Evolutionary conservation across 805 yeast genomes (phyloP).

Genomic region (Wickerhamiella allomyrinae): DNA sequence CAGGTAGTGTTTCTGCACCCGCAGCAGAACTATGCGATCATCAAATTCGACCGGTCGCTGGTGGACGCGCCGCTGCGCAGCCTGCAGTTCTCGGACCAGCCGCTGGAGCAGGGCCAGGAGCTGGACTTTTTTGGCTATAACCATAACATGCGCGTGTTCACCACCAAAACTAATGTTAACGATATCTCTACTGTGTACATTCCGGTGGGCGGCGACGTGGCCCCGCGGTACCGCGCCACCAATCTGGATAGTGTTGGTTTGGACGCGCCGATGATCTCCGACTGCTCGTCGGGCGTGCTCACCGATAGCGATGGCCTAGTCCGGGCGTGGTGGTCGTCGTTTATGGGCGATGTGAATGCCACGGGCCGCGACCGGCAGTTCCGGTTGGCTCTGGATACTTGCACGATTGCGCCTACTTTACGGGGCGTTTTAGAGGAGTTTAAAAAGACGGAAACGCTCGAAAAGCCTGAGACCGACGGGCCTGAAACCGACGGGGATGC

Average conservation of each 20-base stretch:
- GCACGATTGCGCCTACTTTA: slow-evolving; percentile 31
- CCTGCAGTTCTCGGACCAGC: slow-evolving; percentile 32
- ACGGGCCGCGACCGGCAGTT: slow-evolving; percentile 48
- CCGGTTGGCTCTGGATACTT: slow-evolving; percentile 63
- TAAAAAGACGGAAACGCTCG: slow-evolving; percentile 24
- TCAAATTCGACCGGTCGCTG: slow-evolving; percentile 65
- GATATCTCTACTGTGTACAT: slow-evolving; percentile 63
- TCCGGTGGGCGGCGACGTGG: slow-evolving; percentile 43
- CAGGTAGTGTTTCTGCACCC: slow-evolving; percentile 77
- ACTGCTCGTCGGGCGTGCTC: slow-evolving; percentile 67
- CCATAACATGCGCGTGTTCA: slow-evolving; percentile 49
- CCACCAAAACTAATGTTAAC: slow-evolving; percentile 62
- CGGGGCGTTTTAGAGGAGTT: slow-evolving; percentile 41
- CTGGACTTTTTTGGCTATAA: slow-evolving; percentile 73
- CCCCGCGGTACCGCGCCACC: slow-evolving; percentile 77
- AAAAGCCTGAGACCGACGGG: not conserved
- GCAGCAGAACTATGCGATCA: slow-evolving; percentile 67
- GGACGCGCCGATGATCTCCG: slow-evolving; percentile 57
- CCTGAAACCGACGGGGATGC: not conserved
- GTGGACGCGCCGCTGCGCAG: slow-evolving; percentile 58
- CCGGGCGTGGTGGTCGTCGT: slow-evolving; percentile 75
- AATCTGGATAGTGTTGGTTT: slow-evolving; percentile 64
- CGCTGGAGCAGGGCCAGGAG: slow-evolving; percentile 61
- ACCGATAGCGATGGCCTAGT: slow-evolving; percentile 66
- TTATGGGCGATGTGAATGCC: slow-evolving; percentile 54